A percentile compares a stretch with the other conserved stretches of the same genome.
These are phyloP conservation scores for Monosporozyma servazzii DNA, from an alignment of 805 yeast species.

Conservation along the genomic window DNA sequence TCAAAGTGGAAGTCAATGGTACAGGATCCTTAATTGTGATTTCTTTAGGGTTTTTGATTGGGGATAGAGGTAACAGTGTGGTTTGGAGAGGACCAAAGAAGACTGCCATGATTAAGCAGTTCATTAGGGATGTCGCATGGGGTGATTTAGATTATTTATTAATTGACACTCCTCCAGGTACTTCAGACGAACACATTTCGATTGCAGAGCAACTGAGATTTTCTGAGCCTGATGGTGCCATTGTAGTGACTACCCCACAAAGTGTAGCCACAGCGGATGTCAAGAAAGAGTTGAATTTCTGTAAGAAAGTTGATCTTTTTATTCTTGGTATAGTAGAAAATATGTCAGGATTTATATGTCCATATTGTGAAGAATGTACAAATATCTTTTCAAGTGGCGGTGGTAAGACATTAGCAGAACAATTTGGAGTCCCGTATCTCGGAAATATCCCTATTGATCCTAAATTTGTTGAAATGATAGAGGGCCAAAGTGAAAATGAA, in stretches of 20 bases:
- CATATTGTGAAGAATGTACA: conserved; percentile 85
- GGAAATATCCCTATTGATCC: conserved; percentile 95
- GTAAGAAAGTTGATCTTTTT: conserved; percentile 71
- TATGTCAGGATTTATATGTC: conserved; percentile 95
- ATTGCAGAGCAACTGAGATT: conserved; percentile 80
- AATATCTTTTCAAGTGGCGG: conserved; percentile 92
- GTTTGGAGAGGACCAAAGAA: conserved; percentile 99
- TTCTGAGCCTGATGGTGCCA: conserved; percentile 80
- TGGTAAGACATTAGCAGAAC: conserved; percentile 61
- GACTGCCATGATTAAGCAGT: conserved; percentile 95
- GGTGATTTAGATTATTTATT: conserved; percentile 64
- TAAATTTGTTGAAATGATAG: conserved; percentile 78
- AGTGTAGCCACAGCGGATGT: conserved; percentile 90
- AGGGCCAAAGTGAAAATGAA: conserved; percentile 34
- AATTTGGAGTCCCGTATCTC: conserved; percentile 53
- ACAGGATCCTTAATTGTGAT: conserved; percentile 51
- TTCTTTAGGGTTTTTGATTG: conserved; percentile 81
- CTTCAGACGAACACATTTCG: conserved; percentile 95
- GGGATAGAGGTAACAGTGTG: conserved; percentile 78
- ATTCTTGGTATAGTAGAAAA: conserved; percentile 87
- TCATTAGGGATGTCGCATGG: conserved; percentile 87
- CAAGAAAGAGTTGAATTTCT: conserved; percentile 84
- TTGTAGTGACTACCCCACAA: conserved; percentile 95
- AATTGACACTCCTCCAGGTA: conserved; percentile 98
- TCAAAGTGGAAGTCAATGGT: conserved; percentile 33